Evolutionary conservation across 1,284 basidiomycete species (phyloP).

Genomic region (Volvariella volvacea): DNA sequence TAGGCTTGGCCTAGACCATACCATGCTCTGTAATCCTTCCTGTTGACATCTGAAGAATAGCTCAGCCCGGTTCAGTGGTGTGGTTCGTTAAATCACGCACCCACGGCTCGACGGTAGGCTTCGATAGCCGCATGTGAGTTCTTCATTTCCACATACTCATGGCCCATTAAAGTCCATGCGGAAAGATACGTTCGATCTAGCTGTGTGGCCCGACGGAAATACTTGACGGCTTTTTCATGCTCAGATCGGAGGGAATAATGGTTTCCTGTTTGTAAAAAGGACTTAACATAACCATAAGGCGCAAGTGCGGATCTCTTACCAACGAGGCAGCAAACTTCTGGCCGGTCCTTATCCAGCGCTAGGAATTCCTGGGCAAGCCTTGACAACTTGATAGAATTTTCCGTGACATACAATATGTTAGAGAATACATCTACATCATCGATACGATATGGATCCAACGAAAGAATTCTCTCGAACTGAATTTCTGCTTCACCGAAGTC

Average conservation of each 20-base stretch:
- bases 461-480: constrained; percentile 79
- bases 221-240: constrained; percentile 93
- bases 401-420: constrained; percentile 95
- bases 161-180: constrained; percentile 99
- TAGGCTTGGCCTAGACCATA: constrained; percentile 98
- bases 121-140: constrained; percentile 99
- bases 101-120: constrained; percentile 92
- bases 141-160: constrained; percentile 98
- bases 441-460: constrained; percentile 81
- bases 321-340: constrained; percentile 92
- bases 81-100: constrained; percentile 37
- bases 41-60: constrained; percentile 70
- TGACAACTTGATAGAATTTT: constrained; percentile 84
- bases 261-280: constrained; percentile 58
- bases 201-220: constrained; percentile 91
- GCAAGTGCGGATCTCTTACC: constrained; percentile 44
- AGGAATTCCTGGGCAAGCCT: constrained; percentile 91
- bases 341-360: constrained; percentile 81
- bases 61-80: constrained; percentile 3
- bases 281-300: constrained; percentile 4
- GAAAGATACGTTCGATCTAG: constrained; percentile 92
- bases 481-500: constrained; percentile 82
- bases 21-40: constrained; percentile 97
- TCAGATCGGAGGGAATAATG: constrained; percentile 92
- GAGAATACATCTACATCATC: constrained; percentile 97